phyloP scores from a whole-genome alignment of 257 asterid genomes.

The Verbascum thapsus region DNA sequence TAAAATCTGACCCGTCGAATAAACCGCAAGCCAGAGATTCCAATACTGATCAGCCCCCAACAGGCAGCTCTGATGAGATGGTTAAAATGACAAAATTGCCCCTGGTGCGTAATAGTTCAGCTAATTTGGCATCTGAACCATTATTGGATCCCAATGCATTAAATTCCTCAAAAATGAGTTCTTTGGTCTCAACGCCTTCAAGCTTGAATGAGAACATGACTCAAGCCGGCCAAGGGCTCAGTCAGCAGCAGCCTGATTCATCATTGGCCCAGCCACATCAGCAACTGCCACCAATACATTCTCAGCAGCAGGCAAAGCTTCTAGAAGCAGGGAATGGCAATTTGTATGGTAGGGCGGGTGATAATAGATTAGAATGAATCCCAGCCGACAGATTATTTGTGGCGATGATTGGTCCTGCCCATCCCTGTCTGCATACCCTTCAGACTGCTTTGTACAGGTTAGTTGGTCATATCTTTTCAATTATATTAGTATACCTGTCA shows the following conservation, averaged over 20 bases:
- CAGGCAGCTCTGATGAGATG: slow-evolving; percentile 47
- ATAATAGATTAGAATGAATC: slow-evolving; percentile 64
- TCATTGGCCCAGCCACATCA: too few relatives aligned
- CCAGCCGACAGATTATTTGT: slow-evolving; percentile 28
- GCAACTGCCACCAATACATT: too few relatives aligned
- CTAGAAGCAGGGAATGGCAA: slow-evolving; percentile 63
- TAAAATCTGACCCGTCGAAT: slow-evolving; percentile 40
- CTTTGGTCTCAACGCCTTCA: neutral
- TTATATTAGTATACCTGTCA: too few relatives aligned
- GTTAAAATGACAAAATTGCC: slow-evolving; percentile 39
- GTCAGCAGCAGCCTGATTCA: slow-evolving; percentile 51
- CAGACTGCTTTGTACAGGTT: slow-evolving; percentile 70
- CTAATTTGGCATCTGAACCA: slow-evolving; percentile 49
- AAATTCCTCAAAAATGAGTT: slow-evolving; percentile 31
- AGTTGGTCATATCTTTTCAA: slow-evolving; percentile 18
- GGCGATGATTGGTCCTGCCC: slow-evolving; percentile 41
- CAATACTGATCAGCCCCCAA: slow-evolving; percentile 51
- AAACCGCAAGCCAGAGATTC: slow-evolving; percentile 53
- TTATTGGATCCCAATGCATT: slow-evolving; percentile 46
- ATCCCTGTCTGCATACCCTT: slow-evolving; percentile 38
- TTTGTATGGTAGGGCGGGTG: slow-evolving; percentile 52
- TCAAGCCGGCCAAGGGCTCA: slow-evolving; percentile 51
- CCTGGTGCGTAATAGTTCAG: slow-evolving; percentile 41
- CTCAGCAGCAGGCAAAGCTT: slow-evolving; percentile 65
- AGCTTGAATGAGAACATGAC: slow-evolving; percentile 46